A percentile compares a stretch with the other conserved stretches of the same genome.
Evolutionary conservation across 768 basidiomycete species (phyloP).

Genomic region (Lactarius psammicola): DNA sequence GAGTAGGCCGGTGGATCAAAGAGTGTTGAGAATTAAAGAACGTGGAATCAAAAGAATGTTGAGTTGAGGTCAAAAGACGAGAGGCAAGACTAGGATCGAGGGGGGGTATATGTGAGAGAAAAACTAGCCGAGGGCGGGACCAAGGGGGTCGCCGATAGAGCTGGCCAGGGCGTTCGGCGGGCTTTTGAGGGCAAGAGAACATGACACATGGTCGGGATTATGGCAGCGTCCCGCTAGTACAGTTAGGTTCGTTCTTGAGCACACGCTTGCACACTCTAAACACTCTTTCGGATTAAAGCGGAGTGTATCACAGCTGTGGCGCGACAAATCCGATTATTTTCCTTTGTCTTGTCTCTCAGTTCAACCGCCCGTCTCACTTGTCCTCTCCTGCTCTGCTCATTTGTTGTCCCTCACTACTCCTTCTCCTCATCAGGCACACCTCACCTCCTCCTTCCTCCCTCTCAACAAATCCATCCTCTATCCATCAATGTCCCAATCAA

Average conservation of each 20-base stretch:
- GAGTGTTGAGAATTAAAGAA: conserved; percentile 11
- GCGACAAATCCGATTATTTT: conserved; percentile 3
- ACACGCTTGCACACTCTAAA: background rate
- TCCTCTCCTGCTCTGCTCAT: background rate
- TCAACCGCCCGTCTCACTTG: background rate
- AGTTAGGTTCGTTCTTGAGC: background rate
- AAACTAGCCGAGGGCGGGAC: background rate
- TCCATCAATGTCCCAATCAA: conserved; percentile 28
- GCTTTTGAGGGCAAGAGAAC: no score
- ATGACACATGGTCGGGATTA: no score
- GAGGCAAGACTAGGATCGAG: background rate
- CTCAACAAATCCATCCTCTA: background rate
- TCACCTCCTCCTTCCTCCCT: background rate
- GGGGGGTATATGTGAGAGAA: no score
- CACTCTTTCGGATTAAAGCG: conserved; percentile 31
- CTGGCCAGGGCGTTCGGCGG: background rate
- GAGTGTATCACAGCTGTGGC: conserved; percentile 14
- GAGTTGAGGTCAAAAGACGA: background rate
- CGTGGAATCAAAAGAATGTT: conserved; percentile 22
- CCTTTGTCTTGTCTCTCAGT: background rate
- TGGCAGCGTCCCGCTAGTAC: background rate
- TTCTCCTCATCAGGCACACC: background rate
- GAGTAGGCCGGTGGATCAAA: background rate
- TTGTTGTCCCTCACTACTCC: background rate
- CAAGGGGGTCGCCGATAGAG: background rate